Evolutionary conservation across 2,329 filamentous ascomycete species (phyloP).

Genomic region (Trichothecium sympodiale): DNA sequence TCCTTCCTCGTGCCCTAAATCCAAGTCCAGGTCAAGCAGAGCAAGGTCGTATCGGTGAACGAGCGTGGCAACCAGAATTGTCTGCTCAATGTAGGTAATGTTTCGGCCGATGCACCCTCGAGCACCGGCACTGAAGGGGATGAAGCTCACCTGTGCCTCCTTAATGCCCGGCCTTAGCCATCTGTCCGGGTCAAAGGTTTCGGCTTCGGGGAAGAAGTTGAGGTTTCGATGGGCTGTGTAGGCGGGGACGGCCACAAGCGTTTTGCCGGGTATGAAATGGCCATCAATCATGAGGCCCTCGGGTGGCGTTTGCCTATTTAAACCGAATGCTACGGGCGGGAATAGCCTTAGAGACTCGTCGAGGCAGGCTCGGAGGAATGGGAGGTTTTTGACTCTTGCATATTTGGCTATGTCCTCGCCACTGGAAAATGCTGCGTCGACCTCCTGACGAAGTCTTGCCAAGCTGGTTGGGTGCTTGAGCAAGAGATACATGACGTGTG

Average conservation of each 20-base stretch:
- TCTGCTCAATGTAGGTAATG: conserved; percentile 31
- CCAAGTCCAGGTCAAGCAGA: no score
- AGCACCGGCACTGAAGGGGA: conserved; percentile 17
- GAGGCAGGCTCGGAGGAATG: conserved; percentile 39
- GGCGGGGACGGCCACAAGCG: conserved; percentile 25
- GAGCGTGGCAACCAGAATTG: conserved; percentile 27
- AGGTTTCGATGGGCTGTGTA: conserved; percentile 26
- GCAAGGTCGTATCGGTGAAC: conserved; percentile 20
- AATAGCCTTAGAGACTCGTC: conserved; percentile 32
- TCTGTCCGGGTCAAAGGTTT: conserved; percentile 26
- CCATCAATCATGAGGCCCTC: conserved; percentile 19
- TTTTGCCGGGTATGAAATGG: conserved; percentile 23
- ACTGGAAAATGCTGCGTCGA: conserved; percentile 30
- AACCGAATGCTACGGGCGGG: conserved; percentile 16
- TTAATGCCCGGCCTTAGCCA: conserved; percentile 25
- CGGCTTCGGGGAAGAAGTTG: conserved; percentile 25
- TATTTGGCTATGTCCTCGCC: conserved; percentile 34
- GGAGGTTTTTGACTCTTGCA: conserved; percentile 37
- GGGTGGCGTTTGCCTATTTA: conserved; percentile 14
- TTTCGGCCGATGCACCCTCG: conserved; percentile 30
- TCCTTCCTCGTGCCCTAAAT: no score
- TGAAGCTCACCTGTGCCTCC: conserved; percentile 22
- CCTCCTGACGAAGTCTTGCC: conserved; percentile 28
- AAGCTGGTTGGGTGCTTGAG: conserved; percentile 31
- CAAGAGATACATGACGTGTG: conserved; percentile 41